These are phyloP conservation scores for Zygoascus sp. DNA, from an alignment of 1,139 yeast species.

Conservation along the genomic window DNA sequence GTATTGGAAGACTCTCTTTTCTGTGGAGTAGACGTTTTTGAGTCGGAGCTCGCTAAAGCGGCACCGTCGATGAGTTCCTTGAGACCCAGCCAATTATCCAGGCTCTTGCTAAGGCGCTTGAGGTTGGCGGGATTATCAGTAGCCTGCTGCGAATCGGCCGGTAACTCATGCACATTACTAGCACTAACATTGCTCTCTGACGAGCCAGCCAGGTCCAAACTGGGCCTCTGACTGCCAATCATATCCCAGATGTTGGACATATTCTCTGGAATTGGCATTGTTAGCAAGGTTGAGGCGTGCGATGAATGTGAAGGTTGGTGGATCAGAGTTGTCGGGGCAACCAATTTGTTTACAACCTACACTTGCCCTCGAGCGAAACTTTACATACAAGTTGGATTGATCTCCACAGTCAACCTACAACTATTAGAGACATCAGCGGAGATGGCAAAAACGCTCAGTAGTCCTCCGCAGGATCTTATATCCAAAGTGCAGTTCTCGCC, in stretches of 20 bases:
- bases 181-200: no score
- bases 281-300: not conserved
- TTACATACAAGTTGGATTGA: not conserved
- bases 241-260: slow-evolving; percentile 14
- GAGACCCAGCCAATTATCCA: slow-evolving; percentile 8
- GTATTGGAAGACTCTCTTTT: slow-evolving; percentile 1
- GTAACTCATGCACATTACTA: no score
- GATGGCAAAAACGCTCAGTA: slow-evolving; percentile 15
- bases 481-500: slow-evolving; percentile 31
- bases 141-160: no score
- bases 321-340: not conserved
- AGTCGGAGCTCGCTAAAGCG: not conserved
- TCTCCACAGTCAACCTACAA: not conserved
- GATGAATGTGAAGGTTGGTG: not conserved
- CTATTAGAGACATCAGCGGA: not conserved
- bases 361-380: not conserved
- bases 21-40: not conserved
- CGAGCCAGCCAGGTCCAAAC: not conserved
- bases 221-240: slow-evolving; percentile 6
- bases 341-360: not conserved
- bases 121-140: not conserved
- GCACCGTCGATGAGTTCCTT: slow-evolving; percentile 5
- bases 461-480: slow-evolving; percentile 31
- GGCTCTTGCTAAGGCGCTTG: slow-evolving; percentile 1
- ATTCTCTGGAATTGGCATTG: slow-evolving; percentile 1